A percentile compares a stretch with the other conserved stretches of the same genome.
phyloP scores from a whole-genome alignment of 176 grass and related monocot species.

The Eragrostis nindensis region DNA sequence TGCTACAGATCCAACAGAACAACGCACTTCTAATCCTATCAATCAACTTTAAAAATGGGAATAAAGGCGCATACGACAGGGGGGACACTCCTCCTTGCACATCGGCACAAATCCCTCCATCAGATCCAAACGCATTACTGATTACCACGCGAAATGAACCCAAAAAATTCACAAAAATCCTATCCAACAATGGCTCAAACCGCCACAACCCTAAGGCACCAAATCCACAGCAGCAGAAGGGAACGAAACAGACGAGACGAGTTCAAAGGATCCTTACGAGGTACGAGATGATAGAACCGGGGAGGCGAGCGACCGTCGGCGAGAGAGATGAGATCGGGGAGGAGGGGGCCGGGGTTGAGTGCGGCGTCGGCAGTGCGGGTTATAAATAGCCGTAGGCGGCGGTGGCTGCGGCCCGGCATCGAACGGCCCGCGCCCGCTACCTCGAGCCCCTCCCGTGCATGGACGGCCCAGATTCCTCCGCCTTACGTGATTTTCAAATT shows the following conservation, averaged over 20 bases:
- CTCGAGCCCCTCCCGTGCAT: background rate
- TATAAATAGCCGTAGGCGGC: slow-evolving; percentile 57
- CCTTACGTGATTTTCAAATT: slow-evolving; percentile 45
- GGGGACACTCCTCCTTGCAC: background rate
- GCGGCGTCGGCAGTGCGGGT: slow-evolving; percentile 13
- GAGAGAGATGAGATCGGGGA: slow-evolving; percentile 6
- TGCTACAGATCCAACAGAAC: background rate
- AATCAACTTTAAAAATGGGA: too few species aligned
- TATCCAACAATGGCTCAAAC: background rate
- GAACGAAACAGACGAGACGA: background rate
- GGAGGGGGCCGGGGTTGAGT: slow-evolving; percentile 16
- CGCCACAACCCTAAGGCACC: background rate
- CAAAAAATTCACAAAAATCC: background rate
- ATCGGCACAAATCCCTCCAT: background rate
- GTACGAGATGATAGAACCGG: slow-evolving; percentile 1
- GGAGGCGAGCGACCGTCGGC: slow-evolving; percentile 5
- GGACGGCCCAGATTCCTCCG: slow-evolving; percentile 35
- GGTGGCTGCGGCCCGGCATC: background rate
- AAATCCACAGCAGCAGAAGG: background rate
- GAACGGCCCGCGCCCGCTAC: background rate
- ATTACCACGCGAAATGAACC: background rate
- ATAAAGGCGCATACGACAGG: background rate
- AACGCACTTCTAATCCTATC: background rate
- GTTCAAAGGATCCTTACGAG: slow-evolving; percentile 40
- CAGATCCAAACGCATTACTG: background rate